A percentile compares a stretch with the other conserved stretches of the same genome.
phyloP scores from a whole-genome alignment of 1,284 basidiomycete species.

The Marasmius tenuissimus region DNA sequence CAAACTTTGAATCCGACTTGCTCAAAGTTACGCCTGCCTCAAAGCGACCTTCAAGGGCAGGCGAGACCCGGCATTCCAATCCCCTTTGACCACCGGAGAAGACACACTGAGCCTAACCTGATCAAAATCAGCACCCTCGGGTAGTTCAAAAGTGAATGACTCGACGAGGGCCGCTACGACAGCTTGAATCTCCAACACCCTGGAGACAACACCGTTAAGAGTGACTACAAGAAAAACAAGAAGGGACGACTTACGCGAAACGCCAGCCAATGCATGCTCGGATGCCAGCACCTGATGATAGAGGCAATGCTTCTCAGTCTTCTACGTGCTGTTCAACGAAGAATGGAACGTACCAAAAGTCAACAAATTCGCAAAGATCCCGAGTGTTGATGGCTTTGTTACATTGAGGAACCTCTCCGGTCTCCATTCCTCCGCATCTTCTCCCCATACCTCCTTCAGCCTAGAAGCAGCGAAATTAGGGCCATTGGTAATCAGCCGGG shows the following conservation, averaged over 20 bases:
- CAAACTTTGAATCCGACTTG: no score
- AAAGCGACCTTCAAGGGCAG: neutral
- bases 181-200: neutral
- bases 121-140: neutral
- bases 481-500: neutral
- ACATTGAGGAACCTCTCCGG: slow-evolving; percentile 14
- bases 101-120: neutral
- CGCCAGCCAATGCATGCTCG: slow-evolving; percentile 4
- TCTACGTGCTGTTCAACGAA: neutral
- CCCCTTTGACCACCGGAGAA: neutral
- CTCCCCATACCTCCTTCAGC: slow-evolving; percentile 12
- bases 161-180: neutral
- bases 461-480: neutral
- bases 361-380: slow-evolving; percentile 17
- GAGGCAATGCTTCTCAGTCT: neutral
- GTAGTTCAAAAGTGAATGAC: neutral
- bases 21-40: neutral
- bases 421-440: slow-evolving; percentile 16
- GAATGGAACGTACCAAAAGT: slow-evolving; percentile 5
- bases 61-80: neutral
- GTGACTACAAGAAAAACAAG: neutral
- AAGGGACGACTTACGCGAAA: neutral
- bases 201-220: neutral
- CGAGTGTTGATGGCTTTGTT: slow-evolving; percentile 10
- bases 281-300: neutral